A percentile compares a stretch with the other conserved stretches of the same genome.
Evolutionary conservation across 208 protist species (phyloP).

Genomic region (Trypanosoma conorhini): DNA sequence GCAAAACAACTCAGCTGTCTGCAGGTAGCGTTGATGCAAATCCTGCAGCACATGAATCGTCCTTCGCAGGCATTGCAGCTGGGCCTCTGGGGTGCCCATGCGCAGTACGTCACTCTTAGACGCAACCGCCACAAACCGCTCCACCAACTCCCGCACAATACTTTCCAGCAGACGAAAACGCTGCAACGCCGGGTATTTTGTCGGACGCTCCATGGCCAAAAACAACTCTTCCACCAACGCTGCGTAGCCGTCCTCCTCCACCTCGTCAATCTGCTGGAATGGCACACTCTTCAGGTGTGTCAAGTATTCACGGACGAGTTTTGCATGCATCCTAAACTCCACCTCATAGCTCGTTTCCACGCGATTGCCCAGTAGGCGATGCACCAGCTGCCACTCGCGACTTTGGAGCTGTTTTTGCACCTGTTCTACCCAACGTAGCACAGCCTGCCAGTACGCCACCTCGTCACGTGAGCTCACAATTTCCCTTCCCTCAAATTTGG

Average conservation of each 20-base stretch:
- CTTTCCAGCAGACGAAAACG: slow-evolving; percentile 51
- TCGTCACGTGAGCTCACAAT: slow-evolving; percentile 43
- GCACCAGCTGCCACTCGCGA: slow-evolving; percentile 82
- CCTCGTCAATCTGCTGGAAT: slow-evolving; percentile 41
- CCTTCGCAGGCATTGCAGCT: slow-evolving; percentile 22
- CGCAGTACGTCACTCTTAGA: slow-evolving; percentile 38
- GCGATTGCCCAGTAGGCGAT: slow-evolving; percentile 64
- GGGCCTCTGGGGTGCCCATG: slow-evolving; percentile 28
- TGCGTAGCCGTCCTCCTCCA: slow-evolving; percentile 22
- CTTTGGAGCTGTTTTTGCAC: slow-evolving; percentile 65
- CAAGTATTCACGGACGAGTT: slow-evolving; percentile 69
- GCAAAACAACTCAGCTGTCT: slow-evolving; percentile 36
- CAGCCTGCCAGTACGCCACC: slow-evolving; percentile 72
- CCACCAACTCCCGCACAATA: slow-evolving; percentile 47
- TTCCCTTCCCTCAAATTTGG: slow-evolving; percentile 24
- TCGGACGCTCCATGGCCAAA: slow-evolving; percentile 37
- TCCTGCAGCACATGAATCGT: slow-evolving; percentile 34
- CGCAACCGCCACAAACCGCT: slow-evolving; percentile 51
- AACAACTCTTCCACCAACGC: slow-evolving; percentile 45
- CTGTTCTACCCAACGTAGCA: slow-evolving; percentile 72
- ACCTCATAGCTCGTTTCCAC: slow-evolving; percentile 72
- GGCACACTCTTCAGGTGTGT: slow-evolving; percentile 61
- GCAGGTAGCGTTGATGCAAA: slow-evolving; percentile 46
- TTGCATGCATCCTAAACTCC: slow-evolving; percentile 64
- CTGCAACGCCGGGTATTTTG: slow-evolving; percentile 47